Percentiles rank a stretch among this genome's conserved stretches.
Conservation (phyloP, 306 rosid genomes). For the Chamaecrista fasciculata region DNA sequence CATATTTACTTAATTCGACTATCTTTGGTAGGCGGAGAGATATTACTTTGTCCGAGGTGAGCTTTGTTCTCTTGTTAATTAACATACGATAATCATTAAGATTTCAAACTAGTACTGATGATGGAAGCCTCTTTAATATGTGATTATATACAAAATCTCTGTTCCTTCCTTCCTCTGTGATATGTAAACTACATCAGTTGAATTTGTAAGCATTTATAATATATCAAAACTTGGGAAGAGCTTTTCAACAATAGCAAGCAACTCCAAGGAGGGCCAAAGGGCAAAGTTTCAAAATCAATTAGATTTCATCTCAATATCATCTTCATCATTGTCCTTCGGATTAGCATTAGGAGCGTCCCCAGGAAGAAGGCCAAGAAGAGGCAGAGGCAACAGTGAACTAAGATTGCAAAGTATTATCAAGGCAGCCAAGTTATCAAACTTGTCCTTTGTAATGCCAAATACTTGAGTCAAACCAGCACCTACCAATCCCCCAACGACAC, state of each 20-base stretch:
- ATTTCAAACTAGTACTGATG: constrained; percentile 8
- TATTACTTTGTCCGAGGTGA: constrained; percentile 11
- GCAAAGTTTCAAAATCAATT: constrained; percentile 46
- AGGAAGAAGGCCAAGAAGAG: constrained; percentile 90
- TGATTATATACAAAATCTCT: constrained; percentile 32
- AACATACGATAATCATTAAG: neutral
- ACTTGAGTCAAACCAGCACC: constrained; percentile 91
- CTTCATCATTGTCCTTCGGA: constrained; percentile 40
- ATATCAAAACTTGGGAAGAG: constrained; percentile 19
- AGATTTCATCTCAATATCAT: constrained; percentile 74
- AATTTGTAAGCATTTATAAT: constrained; percentile 22
- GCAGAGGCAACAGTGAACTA: constrained; percentile 87
- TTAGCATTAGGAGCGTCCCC: constrained; percentile 47
- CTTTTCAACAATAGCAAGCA: constrained; percentile 2
- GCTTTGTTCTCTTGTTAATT: constrained; percentile 1
- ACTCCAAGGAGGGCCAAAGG: constrained; percentile 13
- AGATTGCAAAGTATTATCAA: constrained; percentile 86
- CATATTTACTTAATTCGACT: neutral
- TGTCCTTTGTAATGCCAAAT: constrained; percentile 86
- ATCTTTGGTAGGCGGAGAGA: neutral
- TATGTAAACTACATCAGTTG: constrained; percentile 1
- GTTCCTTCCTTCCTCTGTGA: constrained; percentile 8
- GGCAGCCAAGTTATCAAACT: constrained; percentile 68
- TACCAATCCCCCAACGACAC: constrained; percentile 86
- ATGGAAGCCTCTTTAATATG: constrained; percentile 16